Conservation (phyloP, 495 filamentous ascomycete genomes). For the Penicillium riverlandense region DNA sequence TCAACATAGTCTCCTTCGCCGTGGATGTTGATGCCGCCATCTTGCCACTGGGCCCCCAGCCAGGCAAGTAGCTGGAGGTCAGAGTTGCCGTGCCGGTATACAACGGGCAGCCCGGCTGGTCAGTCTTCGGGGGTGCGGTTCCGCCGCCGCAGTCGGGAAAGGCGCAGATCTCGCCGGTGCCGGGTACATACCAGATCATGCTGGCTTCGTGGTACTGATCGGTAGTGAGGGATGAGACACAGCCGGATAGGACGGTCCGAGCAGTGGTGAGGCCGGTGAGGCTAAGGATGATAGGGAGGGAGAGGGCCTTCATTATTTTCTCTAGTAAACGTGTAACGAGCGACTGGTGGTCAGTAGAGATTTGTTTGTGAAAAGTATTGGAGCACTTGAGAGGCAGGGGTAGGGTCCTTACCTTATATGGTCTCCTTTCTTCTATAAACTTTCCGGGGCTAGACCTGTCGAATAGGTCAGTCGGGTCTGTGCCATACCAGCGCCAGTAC, state of each 20-base stretch:
- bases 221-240: conserved; percentile 18
- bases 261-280: conserved; percentile 13
- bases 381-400: background rate
- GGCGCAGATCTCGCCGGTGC: conserved; percentile 52
- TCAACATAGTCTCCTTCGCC: background rate
- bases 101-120: conserved; percentile 49
- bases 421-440: no score
- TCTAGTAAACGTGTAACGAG: conserved; percentile 5
- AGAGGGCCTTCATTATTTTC: conserved; percentile 20
- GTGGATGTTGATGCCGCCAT: conserved; percentile 12
- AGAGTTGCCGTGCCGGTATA: conserved; percentile 53
- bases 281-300: conserved; percentile 14
- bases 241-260: conserved; percentile 23
- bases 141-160: conserved; percentile 60
- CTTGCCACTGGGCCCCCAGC: conserved; percentile 22
- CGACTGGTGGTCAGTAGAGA: conserved; percentile 1
- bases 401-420: no score
- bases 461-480: no score
- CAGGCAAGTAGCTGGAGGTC: conserved; percentile 40
- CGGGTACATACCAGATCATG: conserved; percentile 46
- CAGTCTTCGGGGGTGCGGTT: conserved; percentile 51
- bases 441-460: no score
- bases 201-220: conserved; percentile 31
- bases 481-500: no score
- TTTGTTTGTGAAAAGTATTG: background rate